phyloP scores from a whole-genome alignment of 208 protist genomes.

The Borovskyia barvae region DNA sequence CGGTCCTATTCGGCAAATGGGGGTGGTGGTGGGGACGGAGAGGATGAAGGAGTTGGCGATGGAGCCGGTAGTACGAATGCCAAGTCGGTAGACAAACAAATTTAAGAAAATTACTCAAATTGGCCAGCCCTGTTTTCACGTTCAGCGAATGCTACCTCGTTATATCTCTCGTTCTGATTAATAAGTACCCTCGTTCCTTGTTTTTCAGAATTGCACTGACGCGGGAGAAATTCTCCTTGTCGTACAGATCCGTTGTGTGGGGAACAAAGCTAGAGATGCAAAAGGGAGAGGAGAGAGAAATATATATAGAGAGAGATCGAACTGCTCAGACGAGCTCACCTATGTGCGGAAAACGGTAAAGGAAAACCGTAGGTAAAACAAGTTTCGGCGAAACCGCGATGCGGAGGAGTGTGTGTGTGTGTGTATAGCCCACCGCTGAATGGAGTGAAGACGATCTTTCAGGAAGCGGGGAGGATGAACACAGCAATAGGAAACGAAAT shows the following conservation, averaged over 20 bases:
- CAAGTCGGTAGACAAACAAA: background rate
- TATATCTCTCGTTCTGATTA: background rate
- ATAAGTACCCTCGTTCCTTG: too few species aligned
- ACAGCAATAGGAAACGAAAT: too few species aligned
- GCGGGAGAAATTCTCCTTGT: too few species aligned
- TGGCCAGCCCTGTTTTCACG: background rate
- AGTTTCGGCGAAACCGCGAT: too few species aligned
- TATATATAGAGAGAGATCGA: too few species aligned
- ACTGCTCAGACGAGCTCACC: too few species aligned
- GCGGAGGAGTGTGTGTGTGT: too few species aligned
- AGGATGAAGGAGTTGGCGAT: slow-evolving; percentile 1
- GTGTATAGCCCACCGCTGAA: too few species aligned
- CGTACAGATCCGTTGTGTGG: too few species aligned
- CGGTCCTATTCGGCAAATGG: background rate
- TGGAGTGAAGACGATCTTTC: too few species aligned
- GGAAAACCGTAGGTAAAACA: background rate
- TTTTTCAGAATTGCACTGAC: too few species aligned
- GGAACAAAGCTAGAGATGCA: slow-evolving; percentile 1
- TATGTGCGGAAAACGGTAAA: background rate
- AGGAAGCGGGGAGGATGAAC: too few species aligned
- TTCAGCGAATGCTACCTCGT: background rate
- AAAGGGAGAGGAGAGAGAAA: background rate
- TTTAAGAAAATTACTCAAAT: background rate
- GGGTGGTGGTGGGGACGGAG: background rate
- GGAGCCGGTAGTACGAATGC: background rate